Base-by-base conservation (phyloP, 2,329 filamentous ascomycete genomes). In the Plectosphaerella cucumerina region DNA sequence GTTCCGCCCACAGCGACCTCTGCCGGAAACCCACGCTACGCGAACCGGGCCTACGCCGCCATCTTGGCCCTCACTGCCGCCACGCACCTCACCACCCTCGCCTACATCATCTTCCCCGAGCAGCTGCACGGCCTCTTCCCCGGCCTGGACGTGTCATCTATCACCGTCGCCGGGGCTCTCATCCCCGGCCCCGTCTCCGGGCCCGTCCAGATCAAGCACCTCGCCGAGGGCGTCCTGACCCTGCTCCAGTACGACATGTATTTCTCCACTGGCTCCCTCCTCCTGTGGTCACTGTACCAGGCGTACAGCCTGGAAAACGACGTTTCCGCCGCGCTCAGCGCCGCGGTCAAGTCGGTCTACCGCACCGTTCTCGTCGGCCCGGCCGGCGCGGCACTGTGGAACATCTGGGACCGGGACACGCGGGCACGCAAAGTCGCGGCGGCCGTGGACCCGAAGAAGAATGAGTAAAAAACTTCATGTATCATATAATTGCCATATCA, bases 401-500 rank as follows among this genome's bases (percentile, higher is more conserved):
- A 53, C 3, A 34, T 58, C 1, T 58, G 57, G 58, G 58, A 55
- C 9, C 20, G 57, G 33, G 56, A 60, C 26, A 50, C 53, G 9
- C 50, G 21, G 41, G 45, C 42, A 12, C 5, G 52, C 11, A 10
- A 23, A 18, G 22, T 6, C 21, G 12, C 18, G 6, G 26, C 1
- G 3, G 44, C 15, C 26, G 22, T 33, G 26, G 44, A n/a, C 15
- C 26, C 44, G 31, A 45, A 41, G 34, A 52, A 54, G 44, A 39
- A 45, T 17, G 22, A 45, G 5, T 45, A 45, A 23, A 26, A 9
- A 5, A 23, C n/a, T n/a, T 31, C 26, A 33, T 45, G 44, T 45
- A 33, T 45, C 44, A 33, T 34, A 18, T 20, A 18, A 12, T 6
- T 17, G 14, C 67, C 69, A 71, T 71, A 54, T 60, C 65, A 17